Conservation (phyloP, 73 alveolate genomes). For the Uronychia binucleata region DNA sequence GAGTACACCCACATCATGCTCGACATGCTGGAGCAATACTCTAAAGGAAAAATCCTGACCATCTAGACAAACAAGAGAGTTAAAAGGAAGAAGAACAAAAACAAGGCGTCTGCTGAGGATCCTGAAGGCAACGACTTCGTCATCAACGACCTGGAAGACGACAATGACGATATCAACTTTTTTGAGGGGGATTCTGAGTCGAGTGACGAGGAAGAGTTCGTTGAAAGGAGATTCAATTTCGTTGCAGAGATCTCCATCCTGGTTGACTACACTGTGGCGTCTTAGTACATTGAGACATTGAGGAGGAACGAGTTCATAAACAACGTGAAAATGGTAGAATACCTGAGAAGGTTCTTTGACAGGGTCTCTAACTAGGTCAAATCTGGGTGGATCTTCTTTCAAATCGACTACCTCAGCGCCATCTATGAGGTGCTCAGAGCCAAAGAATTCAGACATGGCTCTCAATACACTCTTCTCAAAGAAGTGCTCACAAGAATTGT, state of each 20-base stretch:
- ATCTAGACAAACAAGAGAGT: conserved; percentile 40
- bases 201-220: conserved; percentile 41
- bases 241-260: conserved; percentile 43
- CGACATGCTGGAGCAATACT: conserved; percentile 66
- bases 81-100: conserved; percentile 31
- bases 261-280: conserved; percentile 49
- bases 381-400: conserved; percentile 80
- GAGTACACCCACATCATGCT: conserved; percentile 60
- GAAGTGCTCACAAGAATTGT: conserved; percentile 46
- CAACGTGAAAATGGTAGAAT: conserved; percentile 31
- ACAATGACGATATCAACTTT: conserved; percentile 22
- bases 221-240: conserved; percentile 55
- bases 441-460: conserved; percentile 12
- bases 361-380: conserved; percentile 64
- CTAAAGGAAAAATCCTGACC: conserved; percentile 66
- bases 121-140: conserved; percentile 24
- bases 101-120: conserved; percentile 2
- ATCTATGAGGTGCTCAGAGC: conserved; percentile 30
- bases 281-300: conserved; percentile 29
- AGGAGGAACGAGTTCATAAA: conserved; percentile 23
- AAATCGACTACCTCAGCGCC: conserved; percentile 61
- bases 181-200: conserved; percentile 12
- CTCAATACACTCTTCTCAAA: conserved; percentile 35
- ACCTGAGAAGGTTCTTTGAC: conserved; percentile 38
- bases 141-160: conserved; percentile 9